Conservation (phyloP, 2,329 filamentous ascomycete species). For the Metarhizium brunneum region DNA sequence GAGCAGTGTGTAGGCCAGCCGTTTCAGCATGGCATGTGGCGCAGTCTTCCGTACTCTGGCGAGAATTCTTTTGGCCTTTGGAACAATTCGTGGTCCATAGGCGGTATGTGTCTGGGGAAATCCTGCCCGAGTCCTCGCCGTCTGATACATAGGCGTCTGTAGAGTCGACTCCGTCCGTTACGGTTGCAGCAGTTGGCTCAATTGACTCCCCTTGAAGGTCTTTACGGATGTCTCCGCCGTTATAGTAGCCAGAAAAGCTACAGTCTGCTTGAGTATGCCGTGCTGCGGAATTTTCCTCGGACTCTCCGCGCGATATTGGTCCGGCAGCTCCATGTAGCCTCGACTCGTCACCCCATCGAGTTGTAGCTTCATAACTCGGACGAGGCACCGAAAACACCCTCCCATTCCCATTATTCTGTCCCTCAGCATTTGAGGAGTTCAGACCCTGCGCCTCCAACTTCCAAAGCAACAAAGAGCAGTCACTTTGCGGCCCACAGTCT, state of each 20-base stretch:
- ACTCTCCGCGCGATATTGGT: too few relatives aligned
- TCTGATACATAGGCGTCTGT: constrained; percentile 22
- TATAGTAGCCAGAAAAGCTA: not conserved
- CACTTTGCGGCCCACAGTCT: not conserved
- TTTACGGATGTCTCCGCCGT: not conserved
- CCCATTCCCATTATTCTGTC: not conserved
- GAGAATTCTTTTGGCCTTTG: not conserved
- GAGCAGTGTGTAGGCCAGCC: not conserved
- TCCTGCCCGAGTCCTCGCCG: constrained; percentile 29
- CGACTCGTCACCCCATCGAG: not conserved
- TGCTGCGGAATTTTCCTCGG: too few relatives aligned
- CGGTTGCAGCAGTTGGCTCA: not conserved
- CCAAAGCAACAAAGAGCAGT: not conserved
- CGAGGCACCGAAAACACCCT: not conserved
- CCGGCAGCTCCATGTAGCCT: too few relatives aligned
- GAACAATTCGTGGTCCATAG: constrained; percentile 23
- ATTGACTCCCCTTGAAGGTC: not conserved
- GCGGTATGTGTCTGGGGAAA: constrained; percentile 33
- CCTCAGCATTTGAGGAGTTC: not conserved
- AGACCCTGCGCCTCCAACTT: not conserved
- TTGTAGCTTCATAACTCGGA: not conserved
- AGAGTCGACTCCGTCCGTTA: not conserved
- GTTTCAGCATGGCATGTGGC: not conserved
- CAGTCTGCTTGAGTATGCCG: not conserved
- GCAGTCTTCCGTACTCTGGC: not conserved